Evolutionary conservation across 2,329 filamentous ascomycete species (phyloP), one percentile per base, ranked within the genome.

Genomic region (Epichloe coenophiala): DNA sequence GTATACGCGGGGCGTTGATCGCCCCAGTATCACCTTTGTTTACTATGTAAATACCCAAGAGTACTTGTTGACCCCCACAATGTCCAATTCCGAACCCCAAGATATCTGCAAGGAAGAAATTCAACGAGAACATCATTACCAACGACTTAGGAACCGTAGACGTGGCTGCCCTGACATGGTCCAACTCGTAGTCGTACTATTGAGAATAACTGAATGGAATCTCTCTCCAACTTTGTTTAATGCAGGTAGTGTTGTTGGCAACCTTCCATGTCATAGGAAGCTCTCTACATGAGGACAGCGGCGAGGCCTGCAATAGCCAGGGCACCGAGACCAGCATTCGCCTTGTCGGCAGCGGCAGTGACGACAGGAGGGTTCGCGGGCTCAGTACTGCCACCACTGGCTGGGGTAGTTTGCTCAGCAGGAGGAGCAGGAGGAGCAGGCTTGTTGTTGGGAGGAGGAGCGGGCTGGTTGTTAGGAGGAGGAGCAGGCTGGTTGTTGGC

Each of bases 221-320:
- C 17, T 31, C 19, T 6, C n/a, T n/a, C n/a, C n/a, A n/a, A n/a
- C n/a, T n/a, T n/a, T n/a, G n/a, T n/a, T n/a, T n/a, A n/a, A n/a
- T n/a, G n/a, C n/a, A n/a, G n/a, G n/a, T n/a, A n/a, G n/a, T n/a
- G n/a, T n/a, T n/a, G n/a, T 31, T 13, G 33, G 23, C 15, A 31
- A 4, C 17, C 43, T 48, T 35, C 9, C n/a, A 36, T 21, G 8
- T 21, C 9, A 13, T 15, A 35, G 43, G 4, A 19, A 42, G 27
- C 35, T 31, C 15, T 43, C 58, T 64, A 71, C 52, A 71, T 55
- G 51, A 65, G 57, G 40, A 73, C 49, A 19, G 65, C 68, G 47
- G 63, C 67, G 38, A 69, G 52, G 51, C 65, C 71, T 40, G 63
- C 70, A 35, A 69, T 50, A 45, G 68, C 56, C 41, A 71, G 59